phyloP scores from a whole-genome alignment of 1,284 basidiomycete species.

The Coniophora puteana region DNA sequence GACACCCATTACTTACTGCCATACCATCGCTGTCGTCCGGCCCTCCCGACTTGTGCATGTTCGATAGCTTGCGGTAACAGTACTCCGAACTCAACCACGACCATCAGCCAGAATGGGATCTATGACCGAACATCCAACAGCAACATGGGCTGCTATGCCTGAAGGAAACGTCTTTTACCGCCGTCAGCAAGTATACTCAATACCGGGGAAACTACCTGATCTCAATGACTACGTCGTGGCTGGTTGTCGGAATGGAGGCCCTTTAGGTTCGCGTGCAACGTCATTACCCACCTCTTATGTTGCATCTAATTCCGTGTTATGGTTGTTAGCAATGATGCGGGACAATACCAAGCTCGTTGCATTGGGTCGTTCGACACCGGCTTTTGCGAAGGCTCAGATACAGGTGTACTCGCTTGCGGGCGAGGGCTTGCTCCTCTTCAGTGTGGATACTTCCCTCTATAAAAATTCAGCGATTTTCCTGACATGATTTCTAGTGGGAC shows the following conservation, averaged over 20 bases:
- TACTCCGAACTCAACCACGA: not conserved
- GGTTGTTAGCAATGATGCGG: constrained; percentile 73
- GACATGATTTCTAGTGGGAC: constrained; percentile 64
- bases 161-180: constrained; percentile 77
- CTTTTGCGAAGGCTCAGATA: constrained; percentile 72
- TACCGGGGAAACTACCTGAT: constrained; percentile 77
- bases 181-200: constrained; percentile 80
- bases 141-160: constrained; percentile 78
- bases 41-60: too few species aligned
- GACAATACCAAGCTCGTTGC: constrained; percentile 82
- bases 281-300: constrained; percentile 1
- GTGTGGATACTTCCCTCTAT: constrained; percentile 50
- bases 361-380: constrained; percentile 57
- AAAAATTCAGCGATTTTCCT: too few species aligned
- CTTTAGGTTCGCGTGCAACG: constrained; percentile 59
- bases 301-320: constrained; percentile 7
- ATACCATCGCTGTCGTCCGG: too few species aligned
- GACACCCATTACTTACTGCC: too few species aligned
- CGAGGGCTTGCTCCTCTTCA: constrained; percentile 61
- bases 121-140: constrained; percentile 66
- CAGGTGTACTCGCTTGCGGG: constrained; percentile 75
- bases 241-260: constrained; percentile 84
- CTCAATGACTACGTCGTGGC: constrained; percentile 81
- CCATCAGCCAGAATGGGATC: constrained; percentile 20
- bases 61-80: too few species aligned